Base-by-base conservation (phyloP, 2,329 filamentous ascomycete genomes). In the Cylindrodendrum hubeiense region DNA sequence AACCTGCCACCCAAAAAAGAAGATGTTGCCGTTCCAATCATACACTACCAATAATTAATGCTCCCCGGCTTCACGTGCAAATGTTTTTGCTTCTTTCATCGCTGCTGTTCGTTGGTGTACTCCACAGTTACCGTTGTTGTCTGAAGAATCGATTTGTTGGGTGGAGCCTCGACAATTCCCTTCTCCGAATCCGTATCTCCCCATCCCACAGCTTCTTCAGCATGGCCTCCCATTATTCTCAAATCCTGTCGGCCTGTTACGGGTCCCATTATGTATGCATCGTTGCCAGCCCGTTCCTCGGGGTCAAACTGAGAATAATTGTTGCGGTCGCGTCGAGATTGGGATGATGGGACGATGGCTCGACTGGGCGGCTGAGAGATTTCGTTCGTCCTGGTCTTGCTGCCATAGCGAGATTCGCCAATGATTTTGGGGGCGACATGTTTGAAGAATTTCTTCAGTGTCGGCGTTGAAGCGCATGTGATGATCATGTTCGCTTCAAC, bases 401-500 rank as follows among this genome's bases (percentile, higher is more conserved):
- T 73, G 22, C 71, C 71, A 9, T 73, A 73, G 24, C 60, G 56
- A 49, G 71, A 73, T 50, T 72, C 69, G 26, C 75, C 74, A 19
- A 80, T 72, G 24, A 79, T 55, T 5, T 67, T 74, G 2, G 79
- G 79, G 0, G 79, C 75, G 12, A 82, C 71, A 56, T 81, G 78
- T 3, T 73, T 73, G 63, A 82, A 74, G 74, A 82, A 83, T 19
- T 79, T 79, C 26, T 78, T 76, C 1, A 83, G 65, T 1, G 81
- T 82, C 0, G 81, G 79, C 34, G 82, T 75, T 22, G 79, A 79
- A 21, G 79, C 79, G 68, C 80, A 83, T 13, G 81, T 79, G 28
- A 83, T 75, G 54, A 82, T 76, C 0, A 83, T 73, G 41, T 83
- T 83, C 1, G 75, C 70, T 62, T 83, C 81, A 37, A 82, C 69